Percentiles rank a stretch among this genome's conserved stretches.
These are phyloP conservation scores for Bocquillonia castaneifolia DNA, from an alignment of 441 rosid species.

Conservation along the genomic window DNA sequence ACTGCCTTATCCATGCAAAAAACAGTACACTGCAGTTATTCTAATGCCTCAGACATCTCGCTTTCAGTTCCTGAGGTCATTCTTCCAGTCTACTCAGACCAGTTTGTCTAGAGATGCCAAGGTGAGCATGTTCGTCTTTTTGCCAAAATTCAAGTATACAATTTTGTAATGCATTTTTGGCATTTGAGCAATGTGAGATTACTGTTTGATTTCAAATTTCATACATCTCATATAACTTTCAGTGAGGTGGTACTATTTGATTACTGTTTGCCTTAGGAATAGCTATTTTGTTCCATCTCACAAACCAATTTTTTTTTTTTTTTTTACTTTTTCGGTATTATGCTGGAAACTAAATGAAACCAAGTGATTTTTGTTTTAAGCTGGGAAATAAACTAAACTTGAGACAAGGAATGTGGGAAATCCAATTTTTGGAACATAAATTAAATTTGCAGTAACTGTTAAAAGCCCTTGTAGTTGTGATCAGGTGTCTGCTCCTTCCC, in stretches of 20 bases:
- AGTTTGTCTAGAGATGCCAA: constrained; percentile 43
- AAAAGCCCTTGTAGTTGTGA: neutral
- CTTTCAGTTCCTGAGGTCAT: constrained; percentile 43
- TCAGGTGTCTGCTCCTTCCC: neutral
- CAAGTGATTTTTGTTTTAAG: neutral
- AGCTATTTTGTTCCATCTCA: too few species aligned
- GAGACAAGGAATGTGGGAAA: too few species aligned
- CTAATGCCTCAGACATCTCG: constrained; percentile 69
- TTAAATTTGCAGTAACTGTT: neutral
- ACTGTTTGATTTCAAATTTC: neutral
- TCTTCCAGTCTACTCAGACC: constrained; percentile 31
- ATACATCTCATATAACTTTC: neutral
- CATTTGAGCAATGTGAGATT: neutral
- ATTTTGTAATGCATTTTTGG: neutral
- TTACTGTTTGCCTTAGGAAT: too few species aligned
- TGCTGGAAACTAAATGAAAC: too few species aligned
- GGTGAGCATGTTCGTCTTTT: constrained; percentile 40
- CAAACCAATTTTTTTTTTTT: too few species aligned
- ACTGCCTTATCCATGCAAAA: constrained; percentile 75
- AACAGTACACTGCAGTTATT: constrained; percentile 74
- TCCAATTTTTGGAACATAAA: neutral
- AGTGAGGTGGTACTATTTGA: neutral
- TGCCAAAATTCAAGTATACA: constrained; percentile 2
- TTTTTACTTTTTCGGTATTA: too few species aligned
- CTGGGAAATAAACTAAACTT: neutral